phyloP scores from a whole-genome alignment of 2,329 filamentous ascomycete species.

The Hymenoscyphus linearis region DNA sequence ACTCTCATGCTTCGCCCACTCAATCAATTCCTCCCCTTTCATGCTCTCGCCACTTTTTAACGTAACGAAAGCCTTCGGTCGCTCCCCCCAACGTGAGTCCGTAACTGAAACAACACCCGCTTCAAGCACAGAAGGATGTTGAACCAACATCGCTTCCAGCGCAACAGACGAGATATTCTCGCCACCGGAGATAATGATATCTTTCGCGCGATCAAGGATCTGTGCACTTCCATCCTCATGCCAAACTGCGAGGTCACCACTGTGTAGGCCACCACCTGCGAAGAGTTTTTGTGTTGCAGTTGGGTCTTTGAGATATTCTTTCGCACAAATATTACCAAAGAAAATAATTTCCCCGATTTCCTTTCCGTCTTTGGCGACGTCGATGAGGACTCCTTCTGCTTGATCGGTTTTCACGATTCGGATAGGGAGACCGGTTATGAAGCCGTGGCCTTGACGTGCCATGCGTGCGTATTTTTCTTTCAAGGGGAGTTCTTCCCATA shows the following conservation, averaged over 20 bases:
- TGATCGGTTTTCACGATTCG: conserved; percentile 78
- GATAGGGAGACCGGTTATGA: conserved; percentile 73
- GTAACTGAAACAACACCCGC: conserved; percentile 83
- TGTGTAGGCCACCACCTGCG: conserved; percentile 79
- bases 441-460: conserved; percentile 91
- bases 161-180: conserved; percentile 97
- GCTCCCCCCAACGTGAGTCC: conserved; percentile 89
- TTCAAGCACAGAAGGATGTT: conserved; percentile 85
- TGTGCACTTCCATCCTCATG: conserved; percentile 86
- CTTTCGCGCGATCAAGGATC: conserved; percentile 90
- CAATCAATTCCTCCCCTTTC: conserved; percentile 64
- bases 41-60: conserved; percentile 61
- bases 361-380: conserved; percentile 64
- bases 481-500: conserved; percentile 69
- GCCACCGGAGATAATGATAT: conserved; percentile 81
- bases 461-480: conserved; percentile 82
- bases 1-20: conserved; percentile 78
- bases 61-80: conserved; percentile 92
- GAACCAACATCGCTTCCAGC: conserved; percentile 81
- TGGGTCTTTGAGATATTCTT: conserved; percentile 86
- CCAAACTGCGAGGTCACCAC: conserved; percentile 89
- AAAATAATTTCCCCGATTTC: conserved; percentile 86
- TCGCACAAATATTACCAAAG: conserved; percentile 83
- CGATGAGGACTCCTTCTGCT: conserved; percentile 58
- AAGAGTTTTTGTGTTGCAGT: conserved; percentile 85